These are phyloP conservation scores for Epipyxis sp. DNA, from an alignment of 108 stramenopile genomes.

Conservation along the genomic window DNA sequence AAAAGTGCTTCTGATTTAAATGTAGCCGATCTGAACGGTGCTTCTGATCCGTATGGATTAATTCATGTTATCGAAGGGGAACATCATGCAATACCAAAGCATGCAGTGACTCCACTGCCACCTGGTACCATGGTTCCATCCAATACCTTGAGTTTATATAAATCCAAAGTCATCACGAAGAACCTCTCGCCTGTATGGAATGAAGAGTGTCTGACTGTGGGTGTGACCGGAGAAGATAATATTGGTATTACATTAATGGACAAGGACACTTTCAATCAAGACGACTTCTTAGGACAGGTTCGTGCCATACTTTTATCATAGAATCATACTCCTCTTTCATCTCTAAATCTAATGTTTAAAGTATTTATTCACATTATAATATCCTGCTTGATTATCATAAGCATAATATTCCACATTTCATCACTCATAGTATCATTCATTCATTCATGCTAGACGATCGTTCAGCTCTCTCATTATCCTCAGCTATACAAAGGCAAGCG, in stretches of 20 bases:
- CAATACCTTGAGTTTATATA: background rate
- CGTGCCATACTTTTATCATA: background rate
- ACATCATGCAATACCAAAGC: background rate
- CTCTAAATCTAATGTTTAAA: too few species aligned
- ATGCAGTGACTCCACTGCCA: background rate
- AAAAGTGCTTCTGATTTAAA: background rate
- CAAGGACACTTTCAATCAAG: slow-evolving; percentile 15
- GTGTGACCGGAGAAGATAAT: background rate
- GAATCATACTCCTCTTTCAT: background rate
- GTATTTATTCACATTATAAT: too few species aligned
- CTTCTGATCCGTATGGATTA: background rate
- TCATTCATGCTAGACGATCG: background rate
- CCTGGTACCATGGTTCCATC: background rate
- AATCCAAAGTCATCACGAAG: background rate
- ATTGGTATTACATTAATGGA: slow-evolving; percentile 14
- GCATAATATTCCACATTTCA: background rate
- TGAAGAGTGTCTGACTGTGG: background rate
- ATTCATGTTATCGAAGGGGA: background rate
- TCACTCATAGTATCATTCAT: background rate
- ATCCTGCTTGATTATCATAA: background rate
- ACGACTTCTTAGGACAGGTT: slow-evolving; percentile 30
- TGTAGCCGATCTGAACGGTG: background rate
- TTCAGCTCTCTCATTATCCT: background rate
- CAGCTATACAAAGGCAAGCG: background rate
- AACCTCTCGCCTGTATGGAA: slow-evolving; percentile 19